Evolutionary conservation across 2,329 filamentous ascomycete genomes (phyloP).

Genomic region (Pseudophaeomoniella oleicola): DNA sequence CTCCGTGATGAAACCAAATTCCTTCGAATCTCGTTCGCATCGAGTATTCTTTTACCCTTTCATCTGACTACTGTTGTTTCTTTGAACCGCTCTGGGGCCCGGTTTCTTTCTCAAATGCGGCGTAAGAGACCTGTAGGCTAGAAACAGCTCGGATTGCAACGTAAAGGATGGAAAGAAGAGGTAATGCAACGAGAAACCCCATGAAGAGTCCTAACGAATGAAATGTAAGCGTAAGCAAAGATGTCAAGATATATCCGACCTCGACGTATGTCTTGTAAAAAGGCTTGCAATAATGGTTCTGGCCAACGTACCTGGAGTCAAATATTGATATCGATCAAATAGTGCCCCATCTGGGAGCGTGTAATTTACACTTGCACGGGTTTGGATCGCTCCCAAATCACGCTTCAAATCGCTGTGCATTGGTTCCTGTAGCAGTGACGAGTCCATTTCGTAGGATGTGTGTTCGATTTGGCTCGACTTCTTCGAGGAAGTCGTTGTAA

Average conservation of each 20-base stretch:
- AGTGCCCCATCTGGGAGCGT: conserved; percentile 30
- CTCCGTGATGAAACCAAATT: no score
- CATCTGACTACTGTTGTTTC: conserved; percentile 57
- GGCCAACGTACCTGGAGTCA: conserved; percentile 58
- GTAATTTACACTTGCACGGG: conserved; percentile 12
- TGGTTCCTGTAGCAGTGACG: conserved; percentile 43
- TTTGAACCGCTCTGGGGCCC: conserved; percentile 52
- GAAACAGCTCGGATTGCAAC: conserved; percentile 63
- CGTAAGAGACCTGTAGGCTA: conserved; percentile 80
- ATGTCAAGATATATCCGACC: background rate
- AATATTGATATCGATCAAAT: conserved; percentile 91
- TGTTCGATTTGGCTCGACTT: background rate
- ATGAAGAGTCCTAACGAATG: conserved; percentile 76
- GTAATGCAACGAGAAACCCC: conserved; percentile 54
- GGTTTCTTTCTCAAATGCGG: conserved; percentile 93
- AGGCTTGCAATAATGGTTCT: background rate
- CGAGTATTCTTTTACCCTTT: no score
- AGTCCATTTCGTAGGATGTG: conserved; percentile 46
- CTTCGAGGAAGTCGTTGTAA: conserved; percentile 45
- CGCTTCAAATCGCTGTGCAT: conserved; percentile 65
- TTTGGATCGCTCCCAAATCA: conserved; percentile 26
- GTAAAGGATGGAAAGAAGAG: conserved; percentile 64
- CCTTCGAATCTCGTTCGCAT: no score
- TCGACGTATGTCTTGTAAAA: conserved; percentile 4
- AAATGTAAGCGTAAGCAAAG: conserved; percentile 4